These are phyloP conservation scores for Teratosphaeria viscida DNA, from an alignment of 2,329 filamentous ascomycete genomes.

Conservation along the genomic window DNA sequence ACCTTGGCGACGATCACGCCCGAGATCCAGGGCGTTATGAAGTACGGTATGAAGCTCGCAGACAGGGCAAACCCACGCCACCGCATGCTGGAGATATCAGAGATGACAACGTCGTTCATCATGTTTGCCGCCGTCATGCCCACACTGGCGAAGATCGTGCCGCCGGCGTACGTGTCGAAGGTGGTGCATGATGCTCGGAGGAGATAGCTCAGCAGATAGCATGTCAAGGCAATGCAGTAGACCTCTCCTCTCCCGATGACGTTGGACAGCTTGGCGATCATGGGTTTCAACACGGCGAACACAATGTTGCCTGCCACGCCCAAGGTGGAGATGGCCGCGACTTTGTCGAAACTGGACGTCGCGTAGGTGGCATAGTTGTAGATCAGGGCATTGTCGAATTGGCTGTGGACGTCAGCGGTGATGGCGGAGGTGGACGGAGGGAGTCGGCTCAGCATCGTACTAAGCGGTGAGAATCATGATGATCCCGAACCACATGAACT, in stretches of 20 bases:
- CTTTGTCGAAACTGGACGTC: slow-evolving; percentile 27
- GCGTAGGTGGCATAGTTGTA: slow-evolving; percentile 32
- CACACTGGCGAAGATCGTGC: slow-evolving; percentile 27
- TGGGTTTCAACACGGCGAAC: slow-evolving; percentile 31
- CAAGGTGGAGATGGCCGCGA: slow-evolving; percentile 17
- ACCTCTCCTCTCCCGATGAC: slow-evolving; percentile 32
- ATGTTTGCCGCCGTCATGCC: slow-evolving; percentile 32
- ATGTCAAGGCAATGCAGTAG: slow-evolving; percentile 25
- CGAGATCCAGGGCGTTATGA: slow-evolving; percentile 33
- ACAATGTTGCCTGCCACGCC: slow-evolving; percentile 30
- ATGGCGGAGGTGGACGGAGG: background rate
- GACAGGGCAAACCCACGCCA: slow-evolving; percentile 32
- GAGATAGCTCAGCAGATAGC: slow-evolving; percentile 30
- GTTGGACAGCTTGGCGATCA: slow-evolving; percentile 34
- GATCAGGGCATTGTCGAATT: slow-evolving; percentile 29
- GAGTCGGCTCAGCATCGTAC: background rate
- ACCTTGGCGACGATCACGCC: slow-evolving; percentile 33
- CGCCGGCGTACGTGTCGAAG: slow-evolving; percentile 29
- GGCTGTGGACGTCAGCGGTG: slow-evolving; percentile 11
- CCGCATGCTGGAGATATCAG: slow-evolving; percentile 32
- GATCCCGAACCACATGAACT: background rate
- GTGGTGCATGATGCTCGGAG: slow-evolving; percentile 27
- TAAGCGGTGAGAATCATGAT: background rate
- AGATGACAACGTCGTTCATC: slow-evolving; percentile 33
- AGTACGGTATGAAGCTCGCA: slow-evolving; percentile 30